A percentile compares a stretch with the other conserved stretches of the same genome.
Evolutionary conservation across 257 asterid species (phyloP).

Genomic region (Solanum megistacrolobum): DNA sequence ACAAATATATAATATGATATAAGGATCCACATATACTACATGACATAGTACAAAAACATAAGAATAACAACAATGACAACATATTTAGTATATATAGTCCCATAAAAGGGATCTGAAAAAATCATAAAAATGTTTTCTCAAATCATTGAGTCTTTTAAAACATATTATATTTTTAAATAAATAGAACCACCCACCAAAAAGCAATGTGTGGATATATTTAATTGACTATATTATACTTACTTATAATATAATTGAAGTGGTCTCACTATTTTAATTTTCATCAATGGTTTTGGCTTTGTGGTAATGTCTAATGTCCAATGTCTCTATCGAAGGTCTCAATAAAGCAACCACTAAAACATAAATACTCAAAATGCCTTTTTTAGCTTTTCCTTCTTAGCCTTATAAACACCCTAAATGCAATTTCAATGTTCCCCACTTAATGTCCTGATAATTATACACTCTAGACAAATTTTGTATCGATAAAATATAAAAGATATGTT

Average conservation of each 20-base stretch:
- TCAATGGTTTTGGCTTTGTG: not conserved
- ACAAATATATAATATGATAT: not conserved
- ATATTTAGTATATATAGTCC: no score
- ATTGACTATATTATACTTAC: not conserved
- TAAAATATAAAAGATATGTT: not conserved
- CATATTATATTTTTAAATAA: not conserved
- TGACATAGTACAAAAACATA: not conserved
- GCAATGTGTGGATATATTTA: not conserved
- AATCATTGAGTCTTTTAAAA: not conserved
- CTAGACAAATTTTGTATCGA: not conserved
- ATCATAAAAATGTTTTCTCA: not conserved
- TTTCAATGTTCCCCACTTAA: conserved; percentile 24
- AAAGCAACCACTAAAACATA: conserved; percentile 12
- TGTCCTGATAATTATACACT: not conserved
- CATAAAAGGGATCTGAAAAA: not conserved
- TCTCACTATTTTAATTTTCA: not conserved
- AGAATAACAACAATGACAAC: no score
- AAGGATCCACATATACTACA: not conserved
- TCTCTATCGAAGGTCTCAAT: not conserved
- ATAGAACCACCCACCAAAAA: conserved; percentile 1
- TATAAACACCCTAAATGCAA: not conserved
- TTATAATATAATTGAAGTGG: not conserved
- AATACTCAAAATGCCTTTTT: not conserved
- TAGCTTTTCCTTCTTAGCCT: conserved; percentile 1
- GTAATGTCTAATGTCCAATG: conserved; percentile 1